A percentile compares a stretch with the other conserved stretches of the same genome.
Evolutionary conservation across 2,329 filamentous ascomycete genomes (phyloP).

Genomic region (Cryphonectria carpinicola): DNA sequence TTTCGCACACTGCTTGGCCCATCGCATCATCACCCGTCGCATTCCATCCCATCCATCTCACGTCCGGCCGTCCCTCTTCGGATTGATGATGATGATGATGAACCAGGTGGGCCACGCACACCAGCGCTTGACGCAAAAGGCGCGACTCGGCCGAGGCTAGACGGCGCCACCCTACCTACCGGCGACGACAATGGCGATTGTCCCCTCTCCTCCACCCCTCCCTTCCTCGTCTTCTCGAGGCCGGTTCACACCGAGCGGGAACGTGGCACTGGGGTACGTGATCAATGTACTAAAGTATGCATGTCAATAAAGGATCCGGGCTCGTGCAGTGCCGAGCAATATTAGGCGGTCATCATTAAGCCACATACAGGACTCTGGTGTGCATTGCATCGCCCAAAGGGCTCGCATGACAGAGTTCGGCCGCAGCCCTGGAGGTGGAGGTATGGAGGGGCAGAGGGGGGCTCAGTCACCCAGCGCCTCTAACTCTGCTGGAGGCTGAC

Average conservation of each 20-base stretch:
- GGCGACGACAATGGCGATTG: background rate
- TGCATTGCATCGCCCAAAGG: background rate
- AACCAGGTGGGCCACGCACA: conserved; percentile 3
- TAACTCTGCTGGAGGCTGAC: background rate
- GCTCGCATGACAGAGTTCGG: background rate
- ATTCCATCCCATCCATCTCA: background rate
- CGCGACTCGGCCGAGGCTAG: conserved; percentile 3
- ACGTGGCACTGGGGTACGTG: background rate
- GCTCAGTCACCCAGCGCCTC: background rate
- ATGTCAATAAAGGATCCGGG: background rate
- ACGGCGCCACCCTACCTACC: background rate
- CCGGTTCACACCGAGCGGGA: background rate
- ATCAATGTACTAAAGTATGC: background rate
- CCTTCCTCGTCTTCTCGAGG: background rate
- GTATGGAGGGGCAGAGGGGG: background rate
- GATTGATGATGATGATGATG: background rate
- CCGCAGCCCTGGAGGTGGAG: background rate
- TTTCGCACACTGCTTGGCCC: background rate
- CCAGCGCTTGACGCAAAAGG: conserved; percentile 1
- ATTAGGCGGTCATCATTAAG: background rate
- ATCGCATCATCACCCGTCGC: background rate
- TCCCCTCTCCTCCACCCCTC: too few relatives aligned
- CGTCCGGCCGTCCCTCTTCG: background rate
- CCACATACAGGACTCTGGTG: background rate
- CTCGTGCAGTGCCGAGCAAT: background rate